phyloP scores from a whole-genome alignment of 345 rosid species.

The Rhodamnia rubescens region DNA sequence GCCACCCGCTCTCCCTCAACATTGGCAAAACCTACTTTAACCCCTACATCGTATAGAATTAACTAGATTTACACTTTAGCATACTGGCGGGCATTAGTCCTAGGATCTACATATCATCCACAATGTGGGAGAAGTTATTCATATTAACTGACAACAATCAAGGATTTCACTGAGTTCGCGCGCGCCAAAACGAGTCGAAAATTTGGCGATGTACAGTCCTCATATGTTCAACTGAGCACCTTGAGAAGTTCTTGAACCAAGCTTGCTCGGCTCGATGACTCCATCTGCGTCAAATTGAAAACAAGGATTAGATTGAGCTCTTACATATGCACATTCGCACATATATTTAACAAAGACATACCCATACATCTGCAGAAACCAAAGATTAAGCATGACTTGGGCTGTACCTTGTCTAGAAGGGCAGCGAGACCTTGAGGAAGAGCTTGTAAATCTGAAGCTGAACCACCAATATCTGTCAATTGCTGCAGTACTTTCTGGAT shows the following conservation, averaged over 20 bases:
- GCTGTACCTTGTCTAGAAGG: slow-evolving; percentile 74
- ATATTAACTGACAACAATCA: background rate
- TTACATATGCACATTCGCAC: background rate
- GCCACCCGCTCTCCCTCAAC: background rate
- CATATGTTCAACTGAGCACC: slow-evolving; percentile 1
- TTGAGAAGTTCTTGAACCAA: slow-evolving; percentile 3
- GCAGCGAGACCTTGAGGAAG: slow-evolving; percentile 83
- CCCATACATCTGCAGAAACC: background rate
- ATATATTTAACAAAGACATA: background rate
- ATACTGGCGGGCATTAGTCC: background rate
- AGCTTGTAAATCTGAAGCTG: slow-evolving; percentile 59
- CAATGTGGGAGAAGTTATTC: background rate
- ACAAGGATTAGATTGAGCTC: background rate
- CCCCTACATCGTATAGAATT: background rate
- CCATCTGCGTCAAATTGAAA: slow-evolving; percentile 57
- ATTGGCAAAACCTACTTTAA: background rate
- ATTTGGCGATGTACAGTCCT: background rate
- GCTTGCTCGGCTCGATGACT: slow-evolving; percentile 7
- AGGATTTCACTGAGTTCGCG: background rate
- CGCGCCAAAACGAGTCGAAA: background rate
- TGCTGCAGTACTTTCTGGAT: slow-evolving; percentile 64
- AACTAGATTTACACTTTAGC: background rate
- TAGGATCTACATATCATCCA: background rate
- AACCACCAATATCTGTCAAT: slow-evolving; percentile 54
- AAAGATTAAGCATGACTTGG: background rate